Evolutionary conservation across 345 rosid genomes (phyloP), one percentile per base, ranked within the genome.

Genomic region (Citrus maxima): DNA sequence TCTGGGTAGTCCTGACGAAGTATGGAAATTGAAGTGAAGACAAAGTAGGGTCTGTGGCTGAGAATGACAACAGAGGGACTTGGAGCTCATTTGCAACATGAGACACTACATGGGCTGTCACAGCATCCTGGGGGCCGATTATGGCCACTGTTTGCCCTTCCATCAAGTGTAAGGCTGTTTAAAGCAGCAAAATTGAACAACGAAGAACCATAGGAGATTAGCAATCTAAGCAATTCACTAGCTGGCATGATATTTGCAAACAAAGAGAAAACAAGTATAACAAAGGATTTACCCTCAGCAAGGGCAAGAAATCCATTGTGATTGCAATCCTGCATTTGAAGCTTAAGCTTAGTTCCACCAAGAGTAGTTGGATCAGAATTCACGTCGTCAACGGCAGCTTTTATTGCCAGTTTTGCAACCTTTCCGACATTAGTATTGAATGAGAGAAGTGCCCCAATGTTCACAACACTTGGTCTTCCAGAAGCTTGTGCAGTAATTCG

Each of bases 11-110:
- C 84, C 91, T 87, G 61, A 93, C 82, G 79, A 93, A 93, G 83
- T 82, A 95, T 22, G 95, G 97, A 84, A 85, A 90, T 76, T 93
- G 94, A 35, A 87, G 92, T 3, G 93, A 84, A 76, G 95, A 86
- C 62, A 95, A 88, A 55, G 91, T 87, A 22, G 99, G 98, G 78
- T 92, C 97, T 78, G 96, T 89, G 40, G 99, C 91, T 7, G 97
- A 85, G 85, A 89, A 92, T 51, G 98, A 95, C 73, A 95, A 70
- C 25, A 93, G 78, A 73, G 93, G 95, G 71, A 90, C 87, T 51
- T 71, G 82, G 56, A 93, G 88, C 70, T 87, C 96, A 66, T 86
- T 81, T 8, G 93, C 93, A 59, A 92, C 75, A 35, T 89, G 88
- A 59, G 93, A 87, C 55, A 93, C 83, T 66, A 86, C 93, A 84